A percentile compares a stretch with the other conserved stretches of the same genome.
phyloP scores from a whole-genome alignment of 495 filamentous ascomycete genomes.

The Ramalina intermedia region DNA sequence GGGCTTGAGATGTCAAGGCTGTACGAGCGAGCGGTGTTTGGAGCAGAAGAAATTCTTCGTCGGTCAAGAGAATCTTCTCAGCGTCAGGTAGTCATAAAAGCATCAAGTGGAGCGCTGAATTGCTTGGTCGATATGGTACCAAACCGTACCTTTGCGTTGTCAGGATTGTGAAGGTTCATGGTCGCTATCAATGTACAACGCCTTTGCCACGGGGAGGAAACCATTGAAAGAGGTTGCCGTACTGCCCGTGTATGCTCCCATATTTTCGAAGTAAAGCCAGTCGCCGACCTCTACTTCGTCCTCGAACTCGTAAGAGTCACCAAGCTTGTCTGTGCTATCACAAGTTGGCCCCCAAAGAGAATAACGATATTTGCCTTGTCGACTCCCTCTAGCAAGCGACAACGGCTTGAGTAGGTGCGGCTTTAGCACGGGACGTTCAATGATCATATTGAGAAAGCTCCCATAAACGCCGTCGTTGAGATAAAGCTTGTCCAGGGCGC shows the following conservation, averaged over 20 bases:
- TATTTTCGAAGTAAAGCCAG: slow-evolving; percentile 23
- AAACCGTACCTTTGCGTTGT: too few relatives aligned
- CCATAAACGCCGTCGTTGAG: slow-evolving; percentile 25
- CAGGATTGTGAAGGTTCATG: too few relatives aligned
- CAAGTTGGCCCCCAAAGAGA: slow-evolving; percentile 27
- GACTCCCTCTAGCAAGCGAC: background rate
- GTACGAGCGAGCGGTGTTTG: slow-evolving; percentile 75
- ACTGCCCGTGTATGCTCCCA: slow-evolving; percentile 22
- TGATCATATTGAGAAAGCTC: slow-evolving; percentile 20
- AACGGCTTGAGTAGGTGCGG: background rate
- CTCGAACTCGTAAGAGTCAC: slow-evolving; percentile 9
- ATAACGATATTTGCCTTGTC: slow-evolving; percentile 8
- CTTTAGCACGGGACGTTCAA: slow-evolving; percentile 12
- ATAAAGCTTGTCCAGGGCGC: slow-evolving; percentile 22
- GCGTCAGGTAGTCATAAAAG: slow-evolving; percentile 2
- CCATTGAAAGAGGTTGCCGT: slow-evolving; percentile 22
- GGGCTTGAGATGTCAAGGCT: slow-evolving; percentile 84
- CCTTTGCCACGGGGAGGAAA: slow-evolving; percentile 7
- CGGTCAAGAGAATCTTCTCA: slow-evolving; percentile 24
- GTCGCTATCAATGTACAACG: background rate
- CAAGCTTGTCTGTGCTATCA: slow-evolving; percentile 21
- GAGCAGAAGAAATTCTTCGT: slow-evolving; percentile 89
- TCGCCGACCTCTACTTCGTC: slow-evolving; percentile 20
- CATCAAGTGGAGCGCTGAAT: background rate
- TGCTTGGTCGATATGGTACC: too few relatives aligned